These are phyloP conservation scores for Trypanosoma scelopori DNA, from an alignment of 208 protist species.

Conservation along the genomic window DNA sequence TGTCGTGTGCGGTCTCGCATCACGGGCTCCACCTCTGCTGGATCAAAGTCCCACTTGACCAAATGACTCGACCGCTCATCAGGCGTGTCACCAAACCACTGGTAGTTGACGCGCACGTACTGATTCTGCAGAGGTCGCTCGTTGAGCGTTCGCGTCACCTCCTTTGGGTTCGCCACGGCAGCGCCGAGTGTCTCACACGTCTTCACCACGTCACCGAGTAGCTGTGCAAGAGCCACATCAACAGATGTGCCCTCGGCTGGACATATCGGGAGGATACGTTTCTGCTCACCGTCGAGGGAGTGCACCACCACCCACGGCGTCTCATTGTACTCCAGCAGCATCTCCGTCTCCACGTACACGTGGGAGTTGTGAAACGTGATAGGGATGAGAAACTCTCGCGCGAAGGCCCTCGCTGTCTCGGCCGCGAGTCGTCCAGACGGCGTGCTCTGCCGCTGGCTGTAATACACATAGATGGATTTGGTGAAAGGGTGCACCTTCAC, in stretches of 20 bases:
- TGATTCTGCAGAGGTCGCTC: slow-evolving; percentile 87
- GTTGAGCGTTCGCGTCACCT: slow-evolving; percentile 66
- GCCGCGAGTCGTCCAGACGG: slow-evolving; percentile 39
- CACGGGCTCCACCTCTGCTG: slow-evolving; percentile 44
- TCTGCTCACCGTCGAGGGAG: slow-evolving; percentile 70
- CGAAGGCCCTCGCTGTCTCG: slow-evolving; percentile 55
- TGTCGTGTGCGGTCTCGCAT: slow-evolving; percentile 66
- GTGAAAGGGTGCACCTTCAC: slow-evolving; percentile 90
- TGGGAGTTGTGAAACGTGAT: slow-evolving; percentile 94
- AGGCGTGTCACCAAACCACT: slow-evolving; percentile 91
- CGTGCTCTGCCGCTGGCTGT: slow-evolving; percentile 74
- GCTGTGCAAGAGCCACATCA: slow-evolving; percentile 32
- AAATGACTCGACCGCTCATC: slow-evolving; percentile 85
- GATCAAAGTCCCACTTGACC: slow-evolving; percentile 86
- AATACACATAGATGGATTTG: slow-evolving; percentile 93
- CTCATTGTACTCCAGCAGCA: slow-evolving; percentile 91
- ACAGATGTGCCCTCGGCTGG: slow-evolving; percentile 29
- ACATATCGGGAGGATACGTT: slow-evolving; percentile 46
- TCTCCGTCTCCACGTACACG: slow-evolving; percentile 89
- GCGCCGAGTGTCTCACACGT: slow-evolving; percentile 58
- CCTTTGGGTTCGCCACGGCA: slow-evolving; percentile 60
- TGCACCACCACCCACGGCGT: slow-evolving; percentile 88
- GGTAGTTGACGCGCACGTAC: slow-evolving; percentile 89
- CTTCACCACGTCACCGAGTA: slow-evolving; percentile 60
- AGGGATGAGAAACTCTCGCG: slow-evolving; percentile 81